Evolutionary conservation across 2,329 filamentous ascomycete species (phyloP).

Genomic region (Ustilaginoidea virens): DNA sequence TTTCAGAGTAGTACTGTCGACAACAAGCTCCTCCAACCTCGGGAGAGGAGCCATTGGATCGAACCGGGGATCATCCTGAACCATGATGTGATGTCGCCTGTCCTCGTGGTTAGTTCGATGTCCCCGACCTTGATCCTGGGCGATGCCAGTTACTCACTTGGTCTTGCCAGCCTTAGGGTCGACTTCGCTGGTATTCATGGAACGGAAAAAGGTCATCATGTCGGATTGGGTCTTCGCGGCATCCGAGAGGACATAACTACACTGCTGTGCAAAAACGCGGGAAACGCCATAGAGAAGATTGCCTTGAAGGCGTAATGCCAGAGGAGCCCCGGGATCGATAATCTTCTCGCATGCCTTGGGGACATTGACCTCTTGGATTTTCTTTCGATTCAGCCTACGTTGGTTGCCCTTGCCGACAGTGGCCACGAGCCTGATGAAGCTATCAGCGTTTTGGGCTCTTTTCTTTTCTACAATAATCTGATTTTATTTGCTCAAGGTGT

Average conservation of each 20-base stretch:
- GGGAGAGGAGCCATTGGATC: slow-evolving; percentile 17
- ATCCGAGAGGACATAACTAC: slow-evolving; percentile 69
- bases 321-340: slow-evolving; percentile 61
- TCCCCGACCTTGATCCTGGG: slow-evolving; percentile 9
- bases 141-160: slow-evolving; percentile 41
- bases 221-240: slow-evolving; percentile 58
- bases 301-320: slow-evolving; percentile 80
- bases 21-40: slow-evolving; percentile 18
- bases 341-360: slow-evolving; percentile 82
- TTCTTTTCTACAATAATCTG: no score
- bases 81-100: slow-evolving; percentile 60
- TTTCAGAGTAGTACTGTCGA: slow-evolving; percentile 17
- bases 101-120: background rate
- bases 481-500: no score
- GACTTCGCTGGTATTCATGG: slow-evolving; percentile 37
- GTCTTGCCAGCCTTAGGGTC: slow-evolving; percentile 58
- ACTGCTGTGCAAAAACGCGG: slow-evolving; percentile 77
- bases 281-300: slow-evolving; percentile 78
- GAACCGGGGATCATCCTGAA: slow-evolving; percentile 74
- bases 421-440: slow-evolving; percentile 62
- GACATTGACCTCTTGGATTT: slow-evolving; percentile 78
- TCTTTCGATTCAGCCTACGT: slow-evolving; percentile 66
- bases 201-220: slow-evolving; percentile 52
- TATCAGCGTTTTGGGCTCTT: background rate
- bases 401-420: slow-evolving; percentile 64